Evolutionary conservation across 441 rosid genomes (phyloP).

Genomic region (Adansonia gregorii): DNA sequence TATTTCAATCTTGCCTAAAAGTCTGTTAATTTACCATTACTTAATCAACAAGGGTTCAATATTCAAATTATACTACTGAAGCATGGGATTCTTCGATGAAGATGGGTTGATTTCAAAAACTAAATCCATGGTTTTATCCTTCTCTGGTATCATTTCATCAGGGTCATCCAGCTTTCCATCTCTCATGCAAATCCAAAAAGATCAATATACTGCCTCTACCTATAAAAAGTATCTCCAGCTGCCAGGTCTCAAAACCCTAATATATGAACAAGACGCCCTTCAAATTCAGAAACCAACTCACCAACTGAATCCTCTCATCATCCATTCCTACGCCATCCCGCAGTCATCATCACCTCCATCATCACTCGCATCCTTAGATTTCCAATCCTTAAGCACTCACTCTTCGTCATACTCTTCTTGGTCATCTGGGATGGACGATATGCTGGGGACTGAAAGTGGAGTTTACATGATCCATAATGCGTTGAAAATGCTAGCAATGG

Average conservation of each 20-base stretch:
- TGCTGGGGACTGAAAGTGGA: conserved; percentile 48
- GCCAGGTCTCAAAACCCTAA: conserved; percentile 44
- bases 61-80: neutral
- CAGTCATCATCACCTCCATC: neutral
- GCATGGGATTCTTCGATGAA: conserved; percentile 28
- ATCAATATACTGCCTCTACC: neutral
- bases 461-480: conserved; percentile 29
- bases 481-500: neutral
- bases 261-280: conserved; percentile 10
- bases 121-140: conserved; percentile 31
- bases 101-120: conserved; percentile 28
- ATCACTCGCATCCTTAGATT: neutral
- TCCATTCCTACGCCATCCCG: conserved; percentile 30
- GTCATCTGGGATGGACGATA: conserved; percentile 36
- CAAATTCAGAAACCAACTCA: conserved; percentile 8
- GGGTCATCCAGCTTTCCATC: conserved; percentile 25
- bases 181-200: conserved; percentile 31
- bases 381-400: neutral
- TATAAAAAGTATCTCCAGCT: neutral
- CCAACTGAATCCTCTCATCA: neutral
- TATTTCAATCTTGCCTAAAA: neutral
- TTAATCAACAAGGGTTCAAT: neutral
- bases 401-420: conserved; percentile 26
- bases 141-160: conserved; percentile 20
- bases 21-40: neutral